Percentiles rank a stretch among this genome's conserved stretches.
Evolutionary conservation across 2,329 filamentous ascomycete species (phyloP).

Genomic region (Xylaria sp.): DNA sequence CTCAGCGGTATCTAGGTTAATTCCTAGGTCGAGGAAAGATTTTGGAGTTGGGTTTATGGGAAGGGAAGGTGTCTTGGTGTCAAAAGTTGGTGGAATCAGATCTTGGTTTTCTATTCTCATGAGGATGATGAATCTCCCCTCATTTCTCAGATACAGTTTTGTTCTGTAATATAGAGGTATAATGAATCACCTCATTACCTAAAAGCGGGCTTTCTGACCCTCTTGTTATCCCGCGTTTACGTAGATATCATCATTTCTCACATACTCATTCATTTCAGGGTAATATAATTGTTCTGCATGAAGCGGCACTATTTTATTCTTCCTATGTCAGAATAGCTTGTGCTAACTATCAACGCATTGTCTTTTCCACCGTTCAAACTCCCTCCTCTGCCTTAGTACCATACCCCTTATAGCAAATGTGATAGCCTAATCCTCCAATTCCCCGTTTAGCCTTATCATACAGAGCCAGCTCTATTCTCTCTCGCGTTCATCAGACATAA

Average conservation of each 20-base stretch:
- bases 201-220: background rate
- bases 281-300: background rate
- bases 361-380: background rate
- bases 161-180: background rate
- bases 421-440: background rate
- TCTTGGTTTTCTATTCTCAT: background rate
- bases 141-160: background rate
- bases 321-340: background rate
- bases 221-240: too few relatives aligned
- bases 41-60: background rate
- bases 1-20: slow-evolving; percentile 40
- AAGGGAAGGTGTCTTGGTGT: background rate
- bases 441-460: background rate
- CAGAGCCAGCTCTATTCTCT: too few relatives aligned
- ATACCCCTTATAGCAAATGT: background rate
- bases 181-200: background rate
- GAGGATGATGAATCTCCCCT: background rate
- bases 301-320: background rate
- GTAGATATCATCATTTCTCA: background rate
- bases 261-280: background rate
- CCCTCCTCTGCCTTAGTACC: background rate
- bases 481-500: background rate
- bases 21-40: background rate
- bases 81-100: background rate
- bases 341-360: background rate